Base-by-base conservation (phyloP, 306 rosid species). In the Cicer yamashitae region DNA sequence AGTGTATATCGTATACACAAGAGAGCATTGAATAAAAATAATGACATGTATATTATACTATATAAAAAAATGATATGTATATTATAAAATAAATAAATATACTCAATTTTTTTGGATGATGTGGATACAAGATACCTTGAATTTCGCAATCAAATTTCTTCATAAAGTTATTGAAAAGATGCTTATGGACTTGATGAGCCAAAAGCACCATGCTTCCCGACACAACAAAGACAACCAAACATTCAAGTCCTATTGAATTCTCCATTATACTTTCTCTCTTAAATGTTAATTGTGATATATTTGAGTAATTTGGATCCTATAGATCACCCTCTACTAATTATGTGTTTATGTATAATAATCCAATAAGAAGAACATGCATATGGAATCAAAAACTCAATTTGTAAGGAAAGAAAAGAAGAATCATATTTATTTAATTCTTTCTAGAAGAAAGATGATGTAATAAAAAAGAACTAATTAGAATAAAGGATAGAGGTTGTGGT, bases 161-260 rank as follows among this genome's bases (percentile, higher is more conserved):
- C 89, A 90, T 87, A 78, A 90, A 88, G 52, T 86, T 77, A 4
- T 88, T 84, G 71, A 81, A 83, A 66, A 87, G 71, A 48, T 89
- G 90, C 75, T 87, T 91, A 56, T 91, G 85, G 77, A 74, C 75
- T 78, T 87, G 91, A 65, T 91, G 90, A 48, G 81, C 82, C 70
- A 91, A 75, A 41, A 91, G 63, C 54, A 81, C 88, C 45, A 87
- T 83, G 81, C 96, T 87, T 68, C 96, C 96, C 0, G 93, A 85
- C 0, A 88, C 90, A 3, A 89, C 96, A 62, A 89, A 87, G 3
- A 86, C 90, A 22, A 90, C 89, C 88, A 87, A 74, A 69, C 88
- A 80, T 7, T 87, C 90, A 9, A 80, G 74, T 68, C 88, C 84
- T 48, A 81, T 46, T 8, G 91, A 88, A 48, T 50, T 79, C 56